Base-by-base conservation (phyloP, 768 basidiomycete genomes). In the Suillus occidentalis region DNA sequence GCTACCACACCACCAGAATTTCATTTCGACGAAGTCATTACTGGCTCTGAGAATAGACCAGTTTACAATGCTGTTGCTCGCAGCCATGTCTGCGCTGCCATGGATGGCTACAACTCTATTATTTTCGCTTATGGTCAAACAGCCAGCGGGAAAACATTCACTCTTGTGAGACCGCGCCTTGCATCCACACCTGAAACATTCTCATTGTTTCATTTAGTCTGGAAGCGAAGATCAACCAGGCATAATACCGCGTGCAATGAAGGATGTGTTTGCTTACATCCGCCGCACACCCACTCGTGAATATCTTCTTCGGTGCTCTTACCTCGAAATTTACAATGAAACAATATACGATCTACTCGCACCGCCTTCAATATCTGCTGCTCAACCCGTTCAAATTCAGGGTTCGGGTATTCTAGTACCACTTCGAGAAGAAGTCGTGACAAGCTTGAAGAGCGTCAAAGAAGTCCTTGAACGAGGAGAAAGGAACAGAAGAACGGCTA, bases 261-360 rank as follows among this genome's bases (percentile, higher is more conserved):
- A 89, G 63, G 96, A 98, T 66, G 89, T 99, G 1, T 98, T 99
- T 76, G 83, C 84, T 0, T 89, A 85, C 73, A 97, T 97, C 75
- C 86, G 86, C 47, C 82, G 83, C 57, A 93, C 92, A 1, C 85
- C 92, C 0, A 80, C 85, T 37, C 85, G 96, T 47, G 94, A 97
- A 72, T 99, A 95, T 77, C 86, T 99, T n/a, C 84, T 99, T 9
- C 88, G 96, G 20, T 97, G 95, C 73, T 94, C 93, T 8, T 99
- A 98, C 74, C 87, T 99, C 60, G 97, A 99, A 73, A 95, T 99
- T 56, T 99, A 99, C 81, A 99, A 99, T 77, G 94, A 97, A 73
- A 83, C 85, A 1, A 89, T 96, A 57, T 85, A 92, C 68, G 94
- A 97, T 70, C 80, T 99, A 1, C 87, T 99, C 13, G 89, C 92